A percentile compares a stretch with the other conserved stretches of the same genome.
phyloP scores from a whole-genome alignment of 1,284 basidiomycete genomes.

The Ceratobasidium sp. region DNA sequence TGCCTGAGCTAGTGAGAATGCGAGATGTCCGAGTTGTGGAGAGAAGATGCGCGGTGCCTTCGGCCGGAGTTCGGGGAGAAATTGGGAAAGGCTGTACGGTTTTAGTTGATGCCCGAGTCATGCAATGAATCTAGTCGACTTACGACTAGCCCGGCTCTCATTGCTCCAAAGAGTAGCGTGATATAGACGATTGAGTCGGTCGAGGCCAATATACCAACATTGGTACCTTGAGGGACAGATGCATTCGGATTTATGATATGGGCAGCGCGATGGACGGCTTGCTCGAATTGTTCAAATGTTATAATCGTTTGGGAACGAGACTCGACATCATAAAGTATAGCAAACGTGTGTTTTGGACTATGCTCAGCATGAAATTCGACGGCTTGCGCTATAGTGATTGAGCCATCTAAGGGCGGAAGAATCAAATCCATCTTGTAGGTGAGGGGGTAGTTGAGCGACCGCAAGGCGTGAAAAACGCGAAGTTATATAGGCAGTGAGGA shows the following conservation, averaged over 20 bases:
- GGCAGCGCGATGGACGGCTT: slow-evolving; percentile 4
- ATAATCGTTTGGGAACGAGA: not conserved
- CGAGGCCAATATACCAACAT: not conserved
- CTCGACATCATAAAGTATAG: slow-evolving; percentile 16
- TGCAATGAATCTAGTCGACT: not conserved
- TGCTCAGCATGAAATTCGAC: slow-evolving; percentile 18
- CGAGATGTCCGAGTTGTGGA: not conserved
- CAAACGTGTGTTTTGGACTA: slow-evolving; percentile 9
- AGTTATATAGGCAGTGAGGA: too few relatives aligned
- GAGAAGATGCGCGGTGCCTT: slow-evolving; percentile 15
- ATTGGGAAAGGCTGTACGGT: slow-evolving; percentile 3
- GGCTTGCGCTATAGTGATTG: not conserved
- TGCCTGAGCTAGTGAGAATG: not conserved
- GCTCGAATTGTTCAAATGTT: slow-evolving; percentile 7
- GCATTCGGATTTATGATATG: slow-evolving; percentile 3
- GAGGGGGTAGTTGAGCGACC: too few relatives aligned
- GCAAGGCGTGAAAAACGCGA: too few relatives aligned
- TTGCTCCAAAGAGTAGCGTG: not conserved
- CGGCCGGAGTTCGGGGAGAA: not conserved
- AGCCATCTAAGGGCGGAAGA: slow-evolving; percentile 6
- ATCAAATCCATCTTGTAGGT: not conserved
- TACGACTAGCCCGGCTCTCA: not conserved
- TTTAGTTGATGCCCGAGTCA: not conserved
- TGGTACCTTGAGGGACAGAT: slow-evolving; percentile 4
- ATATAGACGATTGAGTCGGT: not conserved